A percentile compares a stretch with the other conserved stretches of the same genome.
These are phyloP conservation scores for Pulveroboletus sp. DNA, from an alignment of 768 basidiomycete species.

Conservation along the genomic window DNA sequence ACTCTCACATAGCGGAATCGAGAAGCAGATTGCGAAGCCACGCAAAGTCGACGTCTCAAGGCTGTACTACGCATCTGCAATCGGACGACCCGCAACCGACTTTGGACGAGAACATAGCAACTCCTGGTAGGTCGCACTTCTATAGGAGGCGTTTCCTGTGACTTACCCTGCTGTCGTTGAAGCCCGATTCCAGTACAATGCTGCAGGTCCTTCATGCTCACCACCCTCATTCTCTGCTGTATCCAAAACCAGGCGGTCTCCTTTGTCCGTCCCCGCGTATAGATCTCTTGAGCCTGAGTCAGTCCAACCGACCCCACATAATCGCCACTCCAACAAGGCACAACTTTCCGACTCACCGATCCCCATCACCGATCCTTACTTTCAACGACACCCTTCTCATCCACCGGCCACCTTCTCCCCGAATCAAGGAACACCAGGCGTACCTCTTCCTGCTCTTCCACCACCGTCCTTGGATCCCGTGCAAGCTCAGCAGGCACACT, in stretches of 20 bases:
- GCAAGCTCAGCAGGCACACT: conserved; percentile 36
- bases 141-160: background rate
- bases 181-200: conserved; percentile 8
- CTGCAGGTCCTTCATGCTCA: conserved; percentile 10
- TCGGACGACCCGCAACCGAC: background rate
- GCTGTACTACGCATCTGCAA: background rate
- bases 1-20: conserved; percentile 2
- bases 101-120: conserved; percentile 1
- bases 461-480: conserved; percentile 24
- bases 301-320: background rate
- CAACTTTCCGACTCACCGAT: conserved; percentile 12
- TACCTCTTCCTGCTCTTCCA: conserved; percentile 27
- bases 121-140: conserved; percentile 11
- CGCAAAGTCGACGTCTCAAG: conserved; percentile 6
- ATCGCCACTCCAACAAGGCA: background rate
- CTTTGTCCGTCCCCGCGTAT: conserved; percentile 1
- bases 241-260: conserved; percentile 9
- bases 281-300: conserved; percentile 8
- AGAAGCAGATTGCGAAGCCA: conserved; percentile 8
- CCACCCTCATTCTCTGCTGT: conserved; percentile 2
- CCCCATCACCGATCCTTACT: conserved; percentile 20
- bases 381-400: conserved; percentile 17
- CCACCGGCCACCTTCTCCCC: conserved; percentile 14
- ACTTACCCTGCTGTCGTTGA: conserved; percentile 2
- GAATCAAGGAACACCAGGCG: conserved; percentile 10